These are phyloP conservation scores for Epichloe bromicola DNA, from an alignment of 2,329 filamentous ascomycete genomes.

Conservation along the genomic window DNA sequence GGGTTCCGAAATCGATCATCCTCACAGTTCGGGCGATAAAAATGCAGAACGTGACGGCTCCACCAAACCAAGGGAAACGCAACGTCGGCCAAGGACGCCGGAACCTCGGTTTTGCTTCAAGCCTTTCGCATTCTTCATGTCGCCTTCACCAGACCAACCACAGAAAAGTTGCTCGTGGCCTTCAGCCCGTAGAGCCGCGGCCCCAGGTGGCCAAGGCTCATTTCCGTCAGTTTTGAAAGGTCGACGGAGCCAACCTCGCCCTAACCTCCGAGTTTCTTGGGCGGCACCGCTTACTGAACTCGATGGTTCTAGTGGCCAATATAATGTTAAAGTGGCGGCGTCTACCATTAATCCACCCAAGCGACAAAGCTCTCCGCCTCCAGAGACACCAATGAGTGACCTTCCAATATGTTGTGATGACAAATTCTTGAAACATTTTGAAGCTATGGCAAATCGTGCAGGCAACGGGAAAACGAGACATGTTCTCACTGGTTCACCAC, in stretches of 20 bases:
- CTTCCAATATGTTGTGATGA: conserved; percentile 19
- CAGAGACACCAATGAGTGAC: conserved; percentile 20
- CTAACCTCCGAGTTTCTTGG: conserved; percentile 3
- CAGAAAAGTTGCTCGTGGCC: neutral
- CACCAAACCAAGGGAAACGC: neutral
- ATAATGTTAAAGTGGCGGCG: neutral
- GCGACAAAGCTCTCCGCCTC: conserved; percentile 31
- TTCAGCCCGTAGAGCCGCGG: neutral
- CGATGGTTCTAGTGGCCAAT: neutral
- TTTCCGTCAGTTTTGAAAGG: conserved; percentile 22
- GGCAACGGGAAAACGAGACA: conserved; percentile 19
- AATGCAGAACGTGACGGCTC: neutral
- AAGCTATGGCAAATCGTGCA: conserved; percentile 25
- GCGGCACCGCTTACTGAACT: neutral
- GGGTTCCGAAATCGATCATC: neutral
- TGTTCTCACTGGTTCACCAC: conserved; percentile 30
- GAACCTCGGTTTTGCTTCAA: conserved; percentile 36
- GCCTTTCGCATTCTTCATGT: conserved; percentile 39
- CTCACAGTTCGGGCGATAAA: neutral
- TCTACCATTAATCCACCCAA: neutral
- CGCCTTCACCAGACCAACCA: conserved; percentile 31
- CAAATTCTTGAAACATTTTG: conserved; percentile 36
- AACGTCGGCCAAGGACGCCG: conserved; percentile 23
- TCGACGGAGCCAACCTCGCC: conserved; percentile 6
- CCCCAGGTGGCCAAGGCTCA: neutral